phyloP scores from a whole-genome alignment of 192 early-diverging fungal genomes.

The Rhizophagus clarus region DNA sequence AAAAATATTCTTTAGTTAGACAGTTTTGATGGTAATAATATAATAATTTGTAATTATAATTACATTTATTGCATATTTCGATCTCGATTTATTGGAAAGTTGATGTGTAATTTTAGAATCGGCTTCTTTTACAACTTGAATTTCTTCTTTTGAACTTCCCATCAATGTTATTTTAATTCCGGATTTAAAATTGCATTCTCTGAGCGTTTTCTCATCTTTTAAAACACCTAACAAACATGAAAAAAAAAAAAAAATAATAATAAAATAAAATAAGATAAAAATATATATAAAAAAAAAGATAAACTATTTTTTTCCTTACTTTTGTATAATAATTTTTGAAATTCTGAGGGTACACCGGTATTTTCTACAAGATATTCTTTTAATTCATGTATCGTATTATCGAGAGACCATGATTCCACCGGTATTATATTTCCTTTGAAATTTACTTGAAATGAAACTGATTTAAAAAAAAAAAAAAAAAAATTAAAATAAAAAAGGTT shows the following conservation, averaged over 20 bases:
- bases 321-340: constrained; percentile 62
- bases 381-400: constrained; percentile 41
- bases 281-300: not conserved
- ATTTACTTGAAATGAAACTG: constrained; percentile 38
- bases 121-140: constrained; percentile 36
- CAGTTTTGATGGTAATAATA: not conserved
- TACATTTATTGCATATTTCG: constrained; percentile 5
- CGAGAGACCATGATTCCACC: constrained; percentile 30
- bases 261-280: not conserved
- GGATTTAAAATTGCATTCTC: constrained; percentile 29
- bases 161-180: constrained; percentile 56
- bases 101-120: constrained; percentile 31
- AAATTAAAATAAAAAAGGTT: too few relatives aligned
- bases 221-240: not conserved
- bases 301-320: constrained; percentile 24
- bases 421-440: constrained; percentile 41
- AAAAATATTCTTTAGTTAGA: not conserved
- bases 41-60: not conserved
- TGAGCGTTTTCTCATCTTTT: constrained; percentile 34
- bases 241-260: too few relatives aligned
- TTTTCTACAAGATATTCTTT: constrained; percentile 42
- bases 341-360: constrained; percentile 39
- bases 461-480: not conserved
- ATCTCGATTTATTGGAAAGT: constrained; percentile 13
- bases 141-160: constrained; percentile 47